Base-by-base conservation (phyloP, 1,284 basidiomycete species). In the Pisolithus thermaeus region DNA sequence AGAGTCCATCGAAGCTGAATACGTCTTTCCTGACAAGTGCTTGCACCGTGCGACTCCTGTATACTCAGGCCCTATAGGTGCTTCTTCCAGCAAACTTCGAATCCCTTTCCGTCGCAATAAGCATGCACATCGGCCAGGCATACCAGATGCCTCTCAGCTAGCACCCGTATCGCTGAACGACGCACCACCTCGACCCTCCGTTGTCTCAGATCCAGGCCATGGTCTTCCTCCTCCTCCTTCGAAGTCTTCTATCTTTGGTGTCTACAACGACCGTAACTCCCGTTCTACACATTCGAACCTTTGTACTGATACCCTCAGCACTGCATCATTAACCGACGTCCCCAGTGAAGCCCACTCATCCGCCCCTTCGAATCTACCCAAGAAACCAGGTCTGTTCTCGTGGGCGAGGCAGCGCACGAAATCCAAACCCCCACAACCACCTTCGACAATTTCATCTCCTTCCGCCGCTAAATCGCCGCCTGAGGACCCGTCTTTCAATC, bases 201-300 rank as follows among this genome's bases (percentile, higher is more conserved):
- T 69, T 22, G 65, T 59, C 7, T 74, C 75, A 14, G 68, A 75
- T 50, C 60, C 72, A 4, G 70, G 67, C 14, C 64, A 68, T 35
- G 62, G 47, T 25, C 61, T 77, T 22, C 61, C 61, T 5, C 72
- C 68, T 3, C 81, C 83, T 2, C 83, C 82, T 1, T 74, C 75
- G 23, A 77, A 76, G 58, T 77, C 78, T 3, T 73, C 79, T 43
- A 72, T 83, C 46, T 83, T 85, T 61, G 73, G 72, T 11, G 70
- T 73, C 5, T 75, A 80, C 56, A 73, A 65, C 16, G 77, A 76
- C 50, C 72, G 77, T 22, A 56, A 68, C 51, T 73, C 74, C 12
- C 71, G 73, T 49, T 86, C 83, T 18, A 80, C 81, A 35, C 76
- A 76, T 58, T 86, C 84, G 25, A 72, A 48, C 39, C 47, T 53